Evolutionary conservation across 2,329 filamentous ascomycete species (phyloP), one percentile per base, ranked within the genome.

Genomic region (Blastomyces parvus): DNA sequence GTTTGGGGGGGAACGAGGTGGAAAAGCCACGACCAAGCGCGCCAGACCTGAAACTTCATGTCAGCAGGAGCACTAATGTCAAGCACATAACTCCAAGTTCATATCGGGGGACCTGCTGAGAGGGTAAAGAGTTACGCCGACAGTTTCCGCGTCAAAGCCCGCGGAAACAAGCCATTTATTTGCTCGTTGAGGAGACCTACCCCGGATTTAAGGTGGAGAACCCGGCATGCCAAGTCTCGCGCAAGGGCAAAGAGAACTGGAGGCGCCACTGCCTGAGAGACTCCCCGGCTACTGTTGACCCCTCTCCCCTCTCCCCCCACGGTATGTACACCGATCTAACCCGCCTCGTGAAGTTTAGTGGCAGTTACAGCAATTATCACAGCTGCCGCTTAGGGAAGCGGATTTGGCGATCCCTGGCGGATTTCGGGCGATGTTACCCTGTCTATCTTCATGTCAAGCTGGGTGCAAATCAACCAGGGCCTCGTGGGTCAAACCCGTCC

Each of bases 381-480:
- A 30, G 4, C 27, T 30, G n/a, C 19, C 19, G 42, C 5, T 19
- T 44, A 38, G 42, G 14, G 14, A 56, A n/a, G 33, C 38, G 30
- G 19, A 14, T 36, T 38, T 38, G 17, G 2, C 19, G 30, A 56
- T 33, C 55, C 55, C 30, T 33, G 13, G 19, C 22, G 4, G 22
- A 27, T 42, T 57, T 42, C 11, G 55, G 55, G 36, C 55, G 55
- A 58, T 58, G 55, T 58, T 58, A 58, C 55, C 36, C 36, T 58
- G 33, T 17, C 33, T n/a, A 25, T 42, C 36, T 22, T 42, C 55
- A 36, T 58, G 27, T 58, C n/a, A 25, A 25, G 19, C n/a, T 19
- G 53, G 33, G 1, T 5, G 3, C 30, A 56, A 56, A 56, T 56
- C 33, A 33, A 56, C 19, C 19, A 22, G 36, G 13, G 7, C 36